Base-by-base conservation (phyloP, 768 basidiomycete species). In the Dictyophora rubrovolvata region DNA sequence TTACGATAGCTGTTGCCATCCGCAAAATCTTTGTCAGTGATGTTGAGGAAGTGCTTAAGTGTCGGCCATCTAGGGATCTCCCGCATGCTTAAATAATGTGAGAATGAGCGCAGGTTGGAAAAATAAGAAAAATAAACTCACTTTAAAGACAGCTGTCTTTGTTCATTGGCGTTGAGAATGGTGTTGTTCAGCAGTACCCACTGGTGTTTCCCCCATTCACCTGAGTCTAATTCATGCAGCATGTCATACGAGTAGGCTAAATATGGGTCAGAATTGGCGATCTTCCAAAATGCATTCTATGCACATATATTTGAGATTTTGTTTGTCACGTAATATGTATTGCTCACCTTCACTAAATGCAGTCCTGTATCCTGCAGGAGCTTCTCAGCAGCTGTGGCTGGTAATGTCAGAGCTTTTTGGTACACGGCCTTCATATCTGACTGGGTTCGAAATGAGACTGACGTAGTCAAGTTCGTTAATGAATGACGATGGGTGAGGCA, bases 241-340 rank as follows among this genome's bases (percentile, higher is more conserved):
- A 65, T 69, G 54, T 71, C 67, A 61, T 71, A 71, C 23, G 63
- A 66, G 56, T 36, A 52, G 34, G 66, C 65, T 9, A 34, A 36
- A 51, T 70, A 69, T 8, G 65, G 64, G 59, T 69, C 64, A 3
- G 65, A 67, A 50, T 70, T 64, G 2, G 58, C 62, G 36, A 67
- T 64, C 11, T 61, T 60, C 70, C 70, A 71, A 2, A 70, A 58
- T 36, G 67, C 67, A 58, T 70, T 70, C 70, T 70, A 52, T 28
- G 28, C 7, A 7, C 28, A 28, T 28, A n/a, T n/a, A n/a, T 7
- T 3, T 28, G 28, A 36, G 42, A 48, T 37, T 56, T 37, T 59
- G n/a, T 16, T 12, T 23, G n/a, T n/a, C n/a, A n/a, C 53, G 50
- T 37, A 48, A 20, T 59, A 34, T 23, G 33, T 42, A 28, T 35